These are phyloP conservation scores for Saccharomyces paradoxus DNA, from an alignment of 805 yeast genomes.

Conservation along the genomic window DNA sequence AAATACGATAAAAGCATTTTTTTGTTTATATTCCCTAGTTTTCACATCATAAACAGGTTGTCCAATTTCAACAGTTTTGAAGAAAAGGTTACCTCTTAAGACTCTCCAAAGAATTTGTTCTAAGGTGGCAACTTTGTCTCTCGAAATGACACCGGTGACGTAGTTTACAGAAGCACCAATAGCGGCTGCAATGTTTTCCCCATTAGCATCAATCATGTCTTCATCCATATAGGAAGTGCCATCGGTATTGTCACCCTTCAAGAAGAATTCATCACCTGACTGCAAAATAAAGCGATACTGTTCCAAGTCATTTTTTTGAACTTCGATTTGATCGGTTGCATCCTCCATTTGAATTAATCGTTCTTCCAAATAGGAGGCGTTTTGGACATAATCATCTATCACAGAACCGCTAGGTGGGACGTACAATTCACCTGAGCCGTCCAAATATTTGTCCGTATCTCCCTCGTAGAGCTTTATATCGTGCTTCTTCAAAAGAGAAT, in stretches of 20 bases:
- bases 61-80: constrained; percentile 48
- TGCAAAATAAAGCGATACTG: constrained; percentile 51
- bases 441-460: constrained; percentile 2
- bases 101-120: constrained; percentile 70
- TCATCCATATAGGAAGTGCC: constrained; percentile 7
- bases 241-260: constrained; percentile 11
- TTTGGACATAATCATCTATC: constrained; percentile 62
- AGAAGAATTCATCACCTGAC: constrained; percentile 43
- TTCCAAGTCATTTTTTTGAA: constrained; percentile 47
- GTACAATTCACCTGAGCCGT: constrained; percentile 25
- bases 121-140: constrained; percentile 50
- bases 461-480: constrained; percentile 32
- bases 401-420: constrained; percentile 42
- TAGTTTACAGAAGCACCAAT: constrained; percentile 36
- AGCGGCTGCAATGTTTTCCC: constrained; percentile 16
- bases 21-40: constrained; percentile 40
- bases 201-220: constrained; percentile 6
- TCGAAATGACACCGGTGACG: constrained; percentile 58
- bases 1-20: constrained; percentile 58
- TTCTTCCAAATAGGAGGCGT: constrained; percentile 60
- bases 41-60: constrained; percentile 51
- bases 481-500: constrained; percentile 43
- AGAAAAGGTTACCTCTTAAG: constrained; percentile 62
- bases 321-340: constrained; percentile 55
- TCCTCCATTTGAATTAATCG: constrained; percentile 64